phyloP scores from a whole-genome alignment of 2,329 filamentous ascomycete species.

The Aspergillus ustus region DNA sequence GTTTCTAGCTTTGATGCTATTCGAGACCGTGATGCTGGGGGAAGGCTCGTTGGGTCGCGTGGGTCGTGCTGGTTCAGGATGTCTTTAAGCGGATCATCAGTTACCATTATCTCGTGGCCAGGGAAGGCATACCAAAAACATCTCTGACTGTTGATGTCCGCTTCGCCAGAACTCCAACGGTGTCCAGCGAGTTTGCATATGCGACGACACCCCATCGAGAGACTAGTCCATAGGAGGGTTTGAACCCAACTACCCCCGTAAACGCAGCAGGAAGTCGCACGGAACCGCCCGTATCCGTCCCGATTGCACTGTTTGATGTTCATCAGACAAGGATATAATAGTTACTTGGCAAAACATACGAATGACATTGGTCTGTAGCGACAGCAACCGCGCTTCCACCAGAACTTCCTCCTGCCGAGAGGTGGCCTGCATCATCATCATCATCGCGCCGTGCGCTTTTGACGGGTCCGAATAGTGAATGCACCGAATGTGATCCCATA shows the following conservation, averaged over 20 bases:
- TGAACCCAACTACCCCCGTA: slow-evolving; percentile 81
- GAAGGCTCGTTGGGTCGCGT: slow-evolving; percentile 76
- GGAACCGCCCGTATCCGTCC: slow-evolving; percentile 92
- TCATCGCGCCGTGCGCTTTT: slow-evolving; percentile 51
- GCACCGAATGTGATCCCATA: slow-evolving; percentile 82
- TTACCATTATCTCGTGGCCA: not conserved
- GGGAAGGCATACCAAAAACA: slow-evolving; percentile 54
- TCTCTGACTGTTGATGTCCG: slow-evolving; percentile 57
- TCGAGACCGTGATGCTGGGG: slow-evolving; percentile 58
- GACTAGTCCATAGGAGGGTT: slow-evolving; percentile 87
- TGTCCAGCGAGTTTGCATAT: slow-evolving; percentile 92
- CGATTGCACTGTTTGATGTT: slow-evolving; percentile 64
- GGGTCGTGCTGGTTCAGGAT: slow-evolving; percentile 65
- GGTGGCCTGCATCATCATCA: slow-evolving; percentile 39
- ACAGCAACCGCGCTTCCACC: slow-evolving; percentile 92
- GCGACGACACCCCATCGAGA: slow-evolving; percentile 86
- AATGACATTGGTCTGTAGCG: slow-evolving; percentile 64
- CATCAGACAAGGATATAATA: too few relatives aligned
- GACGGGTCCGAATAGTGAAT: slow-evolving; percentile 71
- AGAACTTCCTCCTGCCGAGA: slow-evolving; percentile 85
- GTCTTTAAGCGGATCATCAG: slow-evolving; percentile 39
- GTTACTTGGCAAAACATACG: slow-evolving; percentile 45
- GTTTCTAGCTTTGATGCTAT: slow-evolving; percentile 50
- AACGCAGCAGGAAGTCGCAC: slow-evolving; percentile 88
- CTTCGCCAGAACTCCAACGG: slow-evolving; percentile 75